Evolutionary conservation across 352 stramenopile genomes (phyloP).

Genomic region (Bremia lactucae): DNA sequence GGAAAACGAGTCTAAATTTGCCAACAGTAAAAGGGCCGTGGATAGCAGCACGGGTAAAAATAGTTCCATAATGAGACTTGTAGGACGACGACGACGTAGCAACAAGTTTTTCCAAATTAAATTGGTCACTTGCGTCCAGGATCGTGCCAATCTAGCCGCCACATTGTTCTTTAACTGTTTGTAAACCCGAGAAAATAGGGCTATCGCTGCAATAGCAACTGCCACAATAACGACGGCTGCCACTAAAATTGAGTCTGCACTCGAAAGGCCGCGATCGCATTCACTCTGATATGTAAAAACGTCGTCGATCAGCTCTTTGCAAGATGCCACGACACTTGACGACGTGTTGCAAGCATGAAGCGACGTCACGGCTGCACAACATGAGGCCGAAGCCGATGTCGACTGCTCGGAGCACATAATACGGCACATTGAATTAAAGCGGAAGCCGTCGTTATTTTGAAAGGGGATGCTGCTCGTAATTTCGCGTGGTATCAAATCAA

Average conservation of each 20-base stretch:
- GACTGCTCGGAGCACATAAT: slow-evolving; percentile 26
- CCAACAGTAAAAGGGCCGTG: slow-evolving; percentile 38
- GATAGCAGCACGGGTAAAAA: slow-evolving; percentile 48
- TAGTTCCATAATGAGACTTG: slow-evolving; percentile 41
- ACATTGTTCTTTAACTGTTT: slow-evolving; percentile 1
- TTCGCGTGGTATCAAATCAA: slow-evolving; percentile 25
- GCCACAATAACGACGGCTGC: not conserved
- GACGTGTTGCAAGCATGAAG: slow-evolving; percentile 25
- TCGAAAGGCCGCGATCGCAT: slow-evolving; percentile 27
- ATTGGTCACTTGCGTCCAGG: slow-evolving; percentile 45
- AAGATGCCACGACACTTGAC: slow-evolving; percentile 11
- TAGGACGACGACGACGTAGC: slow-evolving; percentile 30
- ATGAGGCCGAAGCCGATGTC: slow-evolving; percentile 23
- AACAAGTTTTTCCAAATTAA: slow-evolving; percentile 72
- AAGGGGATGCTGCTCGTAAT: too few relatives aligned
- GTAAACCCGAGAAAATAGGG: slow-evolving; percentile 13
- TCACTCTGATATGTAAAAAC: slow-evolving; percentile 35
- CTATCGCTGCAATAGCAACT: slow-evolving; percentile 2
- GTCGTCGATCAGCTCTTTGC: slow-evolving; percentile 30
- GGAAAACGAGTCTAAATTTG: slow-evolving; percentile 42
- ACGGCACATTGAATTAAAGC: slow-evolving; percentile 19
- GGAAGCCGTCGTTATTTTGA: slow-evolving; percentile 2
- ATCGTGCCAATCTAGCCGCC: slow-evolving; percentile 2
- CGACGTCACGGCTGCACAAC: slow-evolving; percentile 17
- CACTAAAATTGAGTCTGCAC: slow-evolving; percentile 25